Conservation (phyloP, 768 basidiomycete genomes). For the Clitopilus passeckerianus region DNA sequence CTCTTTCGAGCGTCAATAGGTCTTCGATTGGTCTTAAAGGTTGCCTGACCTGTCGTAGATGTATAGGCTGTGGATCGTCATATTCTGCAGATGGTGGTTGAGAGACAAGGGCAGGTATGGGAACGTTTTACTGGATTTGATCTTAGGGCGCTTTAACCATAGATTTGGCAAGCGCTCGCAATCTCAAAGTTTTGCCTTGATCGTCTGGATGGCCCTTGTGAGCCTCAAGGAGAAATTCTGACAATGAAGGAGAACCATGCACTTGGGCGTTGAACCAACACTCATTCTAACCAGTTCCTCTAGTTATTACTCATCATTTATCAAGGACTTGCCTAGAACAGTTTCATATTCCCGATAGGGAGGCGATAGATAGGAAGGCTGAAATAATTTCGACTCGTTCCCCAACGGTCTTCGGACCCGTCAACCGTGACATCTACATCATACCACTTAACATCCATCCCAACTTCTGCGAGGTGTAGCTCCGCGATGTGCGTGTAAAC, state of each 20-base stretch:
- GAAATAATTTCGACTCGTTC: conserved; percentile 72
- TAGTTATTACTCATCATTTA: too few relatives aligned
- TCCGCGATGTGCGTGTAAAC: conserved; percentile 85
- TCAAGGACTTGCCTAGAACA: neutral
- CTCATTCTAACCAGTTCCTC: too few relatives aligned
- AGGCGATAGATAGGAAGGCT: conserved; percentile 69
- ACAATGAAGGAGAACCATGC: too few relatives aligned
- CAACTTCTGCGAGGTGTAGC: conserved; percentile 78
- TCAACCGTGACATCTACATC: conserved; percentile 63
- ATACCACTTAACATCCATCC: conserved; percentile 75
- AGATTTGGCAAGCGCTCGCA: too few relatives aligned
- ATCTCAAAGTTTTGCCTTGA: too few relatives aligned
- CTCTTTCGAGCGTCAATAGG: neutral
- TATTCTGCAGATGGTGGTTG: conserved; percentile 19
- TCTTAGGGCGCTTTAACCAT: neutral
- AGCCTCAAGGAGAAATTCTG: too few relatives aligned
- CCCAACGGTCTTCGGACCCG: conserved; percentile 64
- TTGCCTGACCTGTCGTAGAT: conserved; percentile 78
- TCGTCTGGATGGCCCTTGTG: neutral
- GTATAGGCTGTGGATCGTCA: conserved; percentile 92
- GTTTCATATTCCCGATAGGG: conserved; percentile 41
- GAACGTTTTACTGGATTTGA: neutral
- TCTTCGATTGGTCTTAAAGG: neutral
- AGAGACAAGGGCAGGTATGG: conserved; percentile 20
- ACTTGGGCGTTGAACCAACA: too few relatives aligned